These are phyloP conservation scores for Aspergillus pseudoterreus DNA, from an alignment of 2,329 filamentous ascomycete genomes.

Conservation along the genomic window DNA sequence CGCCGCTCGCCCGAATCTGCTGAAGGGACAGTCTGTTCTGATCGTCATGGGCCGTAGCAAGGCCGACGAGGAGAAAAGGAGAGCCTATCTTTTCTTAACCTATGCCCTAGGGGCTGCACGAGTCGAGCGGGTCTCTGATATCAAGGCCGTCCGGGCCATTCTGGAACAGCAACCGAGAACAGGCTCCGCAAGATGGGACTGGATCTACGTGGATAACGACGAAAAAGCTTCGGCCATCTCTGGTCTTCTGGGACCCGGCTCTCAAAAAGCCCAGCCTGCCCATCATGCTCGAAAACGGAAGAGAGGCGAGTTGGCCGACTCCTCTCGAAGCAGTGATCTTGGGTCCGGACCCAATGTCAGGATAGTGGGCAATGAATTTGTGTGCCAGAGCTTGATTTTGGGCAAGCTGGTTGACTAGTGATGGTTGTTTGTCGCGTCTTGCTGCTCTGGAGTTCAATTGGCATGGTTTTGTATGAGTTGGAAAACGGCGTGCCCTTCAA, in stretches of 20 bases:
- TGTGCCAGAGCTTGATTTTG: conserved; percentile 88
- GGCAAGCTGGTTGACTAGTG: conserved; percentile 68
- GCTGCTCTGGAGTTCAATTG: background rate
- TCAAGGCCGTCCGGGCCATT: conserved; percentile 61
- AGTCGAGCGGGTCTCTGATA: conserved; percentile 62
- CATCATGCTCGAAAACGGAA: conserved; percentile 44
- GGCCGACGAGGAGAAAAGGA: conserved; percentile 62
- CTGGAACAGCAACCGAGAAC: conserved; percentile 50
- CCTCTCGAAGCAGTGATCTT: conserved; percentile 26
- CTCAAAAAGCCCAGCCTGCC: conserved; percentile 24
- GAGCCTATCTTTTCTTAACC: conserved; percentile 75
- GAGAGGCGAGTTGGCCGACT: conserved; percentile 27
- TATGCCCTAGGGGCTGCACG: conserved; percentile 69
- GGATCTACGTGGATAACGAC: conserved; percentile 73
- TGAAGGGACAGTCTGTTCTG: conserved; percentile 65
- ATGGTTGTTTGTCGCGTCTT: conserved; percentile 4
- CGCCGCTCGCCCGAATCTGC: conserved; percentile 56
- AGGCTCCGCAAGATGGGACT: conserved; percentile 57
- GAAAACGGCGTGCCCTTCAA: background rate
- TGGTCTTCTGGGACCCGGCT: conserved; percentile 32
- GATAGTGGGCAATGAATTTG: conserved; percentile 77
- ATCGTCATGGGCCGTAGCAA: conserved; percentile 65
- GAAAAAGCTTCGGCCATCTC: conserved; percentile 52
- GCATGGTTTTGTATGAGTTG: background rate
- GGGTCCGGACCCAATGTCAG: conserved; percentile 51